Evolutionary conservation across 2,329 filamentous ascomycete species (phyloP).

Genomic region (Fusarium sp.): DNA sequence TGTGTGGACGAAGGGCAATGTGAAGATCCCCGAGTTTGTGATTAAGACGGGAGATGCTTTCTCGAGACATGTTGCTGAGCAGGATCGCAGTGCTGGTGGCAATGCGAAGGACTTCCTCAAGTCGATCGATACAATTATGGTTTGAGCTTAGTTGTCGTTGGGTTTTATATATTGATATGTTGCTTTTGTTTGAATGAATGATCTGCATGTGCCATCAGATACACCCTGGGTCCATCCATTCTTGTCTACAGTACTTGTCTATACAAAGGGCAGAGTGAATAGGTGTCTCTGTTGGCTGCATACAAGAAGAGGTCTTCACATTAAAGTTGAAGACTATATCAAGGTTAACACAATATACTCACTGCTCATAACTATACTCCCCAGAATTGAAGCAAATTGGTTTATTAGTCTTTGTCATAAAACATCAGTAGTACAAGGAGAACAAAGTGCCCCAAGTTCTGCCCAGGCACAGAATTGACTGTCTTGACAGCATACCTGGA

Average conservation of each 20-base stretch:
- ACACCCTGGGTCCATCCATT: neutral
- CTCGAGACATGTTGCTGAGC: constrained; percentile 27
- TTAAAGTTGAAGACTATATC: neutral
- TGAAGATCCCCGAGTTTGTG: constrained; percentile 36
- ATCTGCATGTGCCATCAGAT: neutral
- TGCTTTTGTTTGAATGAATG: neutral
- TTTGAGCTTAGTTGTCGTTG: neutral
- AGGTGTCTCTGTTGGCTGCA: no score
- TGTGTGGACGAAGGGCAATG: constrained; percentile 28
- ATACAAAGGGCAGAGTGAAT: neutral
- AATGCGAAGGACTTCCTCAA: constrained; percentile 30
- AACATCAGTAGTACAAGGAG: constrained; percentile 36
- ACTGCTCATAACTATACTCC: neutral
- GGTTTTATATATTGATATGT: neutral
- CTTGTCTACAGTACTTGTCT: neutral
- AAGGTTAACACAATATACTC: neutral
- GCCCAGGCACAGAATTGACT: constrained; percentile 29
- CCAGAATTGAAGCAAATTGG: constrained; percentile 4
- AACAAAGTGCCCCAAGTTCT: constrained; percentile 13
- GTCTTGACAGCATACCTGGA: constrained; percentile 21
- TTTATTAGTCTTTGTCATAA: constrained; percentile 40
- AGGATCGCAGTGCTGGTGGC: constrained; percentile 17
- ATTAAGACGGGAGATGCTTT: constrained; percentile 36
- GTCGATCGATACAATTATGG: constrained; percentile 19
- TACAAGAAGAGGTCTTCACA: neutral